Conservation (phyloP, 257 asterid genomes). For the Linderniella brevidens region DNA sequence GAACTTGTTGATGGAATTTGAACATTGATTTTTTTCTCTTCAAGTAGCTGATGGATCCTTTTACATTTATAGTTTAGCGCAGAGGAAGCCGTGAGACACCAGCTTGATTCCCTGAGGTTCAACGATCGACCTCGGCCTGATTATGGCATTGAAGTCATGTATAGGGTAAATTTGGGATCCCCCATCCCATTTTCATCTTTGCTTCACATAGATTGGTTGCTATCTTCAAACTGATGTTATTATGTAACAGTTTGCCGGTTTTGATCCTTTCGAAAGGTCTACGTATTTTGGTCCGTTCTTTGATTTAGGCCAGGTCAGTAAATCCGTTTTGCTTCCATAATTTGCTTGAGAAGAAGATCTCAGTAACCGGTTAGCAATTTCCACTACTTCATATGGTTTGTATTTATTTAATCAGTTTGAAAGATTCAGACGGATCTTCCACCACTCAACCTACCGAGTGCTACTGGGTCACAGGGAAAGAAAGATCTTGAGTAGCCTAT, state of each 20-base stretch:
- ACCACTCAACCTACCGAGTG: constrained; percentile 81
- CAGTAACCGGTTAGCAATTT: constrained; percentile 3
- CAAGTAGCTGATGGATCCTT: constrained; percentile 9
- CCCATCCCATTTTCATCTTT: constrained; percentile 5
- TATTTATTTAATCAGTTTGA: constrained; percentile 37
- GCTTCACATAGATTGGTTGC: constrained; percentile 3
- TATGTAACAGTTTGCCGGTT: constrained; percentile 70
- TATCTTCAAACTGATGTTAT: constrained; percentile 6
- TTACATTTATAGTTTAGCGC: constrained; percentile 52
- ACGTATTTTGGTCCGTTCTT: constrained; percentile 90
- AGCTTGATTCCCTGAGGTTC: constrained; percentile 87
- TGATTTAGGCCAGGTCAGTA: constrained; percentile 87
- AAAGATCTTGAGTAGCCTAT: constrained; percentile 71
- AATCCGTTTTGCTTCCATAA: background rate
- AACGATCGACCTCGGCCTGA: constrained; percentile 84
- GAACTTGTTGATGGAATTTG: constrained; percentile 3
- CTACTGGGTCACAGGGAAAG: constrained; percentile 81
- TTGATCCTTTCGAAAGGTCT: constrained; percentile 93
- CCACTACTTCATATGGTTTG: constrained; percentile 4
- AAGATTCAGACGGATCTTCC: constrained; percentile 83
- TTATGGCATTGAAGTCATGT: constrained; percentile 95
- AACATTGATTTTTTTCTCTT: constrained; percentile 4
- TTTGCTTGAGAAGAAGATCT: background rate
- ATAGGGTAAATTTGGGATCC: constrained; percentile 36
- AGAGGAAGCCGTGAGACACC: constrained; percentile 74